Evolutionary conservation across 495 filamentous ascomycete genomes (phyloP), one percentile per base, ranked within the genome.

Genomic region (Chlorociboria aeruginascens): DNA sequence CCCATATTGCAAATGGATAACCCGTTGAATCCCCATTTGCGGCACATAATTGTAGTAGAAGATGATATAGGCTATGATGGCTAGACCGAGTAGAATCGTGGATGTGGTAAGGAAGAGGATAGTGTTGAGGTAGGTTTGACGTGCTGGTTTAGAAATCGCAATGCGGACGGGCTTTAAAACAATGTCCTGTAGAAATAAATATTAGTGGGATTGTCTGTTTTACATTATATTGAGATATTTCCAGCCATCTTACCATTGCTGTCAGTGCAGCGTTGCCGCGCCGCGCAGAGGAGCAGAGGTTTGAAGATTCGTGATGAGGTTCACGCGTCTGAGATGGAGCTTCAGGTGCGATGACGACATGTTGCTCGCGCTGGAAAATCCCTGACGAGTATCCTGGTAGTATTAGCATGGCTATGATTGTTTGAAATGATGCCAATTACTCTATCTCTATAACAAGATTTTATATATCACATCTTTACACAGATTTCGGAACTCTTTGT

Each of bases 11-110:
- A 96, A 61, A 66, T 94, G 78, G 7, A 94, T 69, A 12, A 78
- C 70, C 32, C 82, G 72, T 20, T 78, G 70, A 43, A 77, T 67
- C 30, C 70, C 59, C 33, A 83, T 69, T 41, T 83, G 78, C 0
- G 92, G 92, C 31, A 98, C 79, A 62, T 85, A 88, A 50, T 76
- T 75, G 60, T 77, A 71, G 69, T 95, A 96, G 62, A 95, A 92
- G 8, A 85, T 56, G 13, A 72, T 66, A 60, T 95, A 95, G 6
- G 79, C 81, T 17, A 81, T 44, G 2, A 72, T 68, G 1, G 87
- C 79, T 16, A 86, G 61, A 14, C 66, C 73, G 29, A 85, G 61
- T 35, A 95, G 71, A 32, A 74, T 54, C 7, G 76, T 29, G 10
- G 73, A 76, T 1, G 81, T 72, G 25, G 67, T 57, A 43, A 76